These are phyloP conservation scores for Dendrobium huoshanense DNA, from an alignment of 106 monocot genomes.

Conservation along the genomic window DNA sequence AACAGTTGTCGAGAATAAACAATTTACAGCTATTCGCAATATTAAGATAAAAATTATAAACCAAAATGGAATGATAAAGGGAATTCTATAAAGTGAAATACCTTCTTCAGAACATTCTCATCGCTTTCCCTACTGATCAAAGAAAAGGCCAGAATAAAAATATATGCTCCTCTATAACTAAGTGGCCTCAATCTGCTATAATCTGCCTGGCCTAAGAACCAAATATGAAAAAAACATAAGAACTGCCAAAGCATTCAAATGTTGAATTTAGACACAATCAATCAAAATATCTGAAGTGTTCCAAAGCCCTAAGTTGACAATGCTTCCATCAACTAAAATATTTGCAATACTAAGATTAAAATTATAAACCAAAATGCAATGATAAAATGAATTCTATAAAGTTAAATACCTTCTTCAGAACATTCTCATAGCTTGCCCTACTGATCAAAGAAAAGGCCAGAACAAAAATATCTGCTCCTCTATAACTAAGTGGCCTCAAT, in stretches of 20 bases:
- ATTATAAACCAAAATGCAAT: too few species aligned
- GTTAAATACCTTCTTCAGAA: too few species aligned
- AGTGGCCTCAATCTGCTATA: slow-evolving; percentile 59
- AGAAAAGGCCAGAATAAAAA: slow-evolving; percentile 55
- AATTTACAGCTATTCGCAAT: neutral
- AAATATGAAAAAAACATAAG: neutral
- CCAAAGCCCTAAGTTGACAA: slow-evolving; percentile 57
- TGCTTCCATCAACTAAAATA: slow-evolving; percentile 51
- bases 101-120: slow-evolving; percentile 83
- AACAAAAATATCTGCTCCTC: too few species aligned
- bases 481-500: too few species aligned
- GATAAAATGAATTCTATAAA: too few species aligned
- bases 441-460: too few species aligned
- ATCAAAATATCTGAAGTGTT: slow-evolving; percentile 19
- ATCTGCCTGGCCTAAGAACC: slow-evolving; percentile 45
- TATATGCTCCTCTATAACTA: slow-evolving; percentile 56
- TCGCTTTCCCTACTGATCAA: slow-evolving; percentile 56
- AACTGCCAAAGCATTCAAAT: neutral
- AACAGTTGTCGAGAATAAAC: neutral
- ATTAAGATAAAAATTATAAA: neutral
- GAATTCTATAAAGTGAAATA: neutral
- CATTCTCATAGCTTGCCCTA: too few species aligned
- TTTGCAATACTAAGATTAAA: too few species aligned
- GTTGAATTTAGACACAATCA: neutral
- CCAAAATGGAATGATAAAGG: neutral